Percentiles rank a stretch among this genome's conserved stretches.
These are phyloP conservation scores for Chionographis japonica DNA, from an alignment of 106 monocot genomes.

Conservation along the genomic window DNA sequence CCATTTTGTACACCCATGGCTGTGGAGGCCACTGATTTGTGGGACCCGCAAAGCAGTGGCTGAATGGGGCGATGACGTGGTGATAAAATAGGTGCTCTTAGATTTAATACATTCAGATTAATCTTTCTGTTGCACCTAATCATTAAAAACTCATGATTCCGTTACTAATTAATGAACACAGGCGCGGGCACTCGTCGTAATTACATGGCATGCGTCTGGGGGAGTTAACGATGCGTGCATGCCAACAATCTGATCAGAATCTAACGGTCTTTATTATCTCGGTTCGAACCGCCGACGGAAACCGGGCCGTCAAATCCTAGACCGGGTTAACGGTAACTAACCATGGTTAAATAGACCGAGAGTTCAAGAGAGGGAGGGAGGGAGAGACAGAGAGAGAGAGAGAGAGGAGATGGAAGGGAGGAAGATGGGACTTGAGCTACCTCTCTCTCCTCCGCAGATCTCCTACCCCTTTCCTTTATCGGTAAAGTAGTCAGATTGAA, in stretches of 20 bases:
- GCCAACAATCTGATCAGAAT: not conserved
- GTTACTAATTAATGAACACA: not conserved
- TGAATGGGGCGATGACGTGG: no score
- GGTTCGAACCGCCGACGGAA: not conserved
- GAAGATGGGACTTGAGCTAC: not conserved
- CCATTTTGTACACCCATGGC: no score
- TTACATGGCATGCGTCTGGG: not conserved
- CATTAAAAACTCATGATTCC: conserved; percentile 19
- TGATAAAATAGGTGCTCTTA: no score
- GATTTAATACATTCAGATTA: not conserved
- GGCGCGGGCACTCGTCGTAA: not conserved
- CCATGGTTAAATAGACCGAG: not conserved
- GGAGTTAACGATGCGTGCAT: conserved; percentile 9
- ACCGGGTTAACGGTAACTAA: not conserved
- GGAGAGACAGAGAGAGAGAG: not conserved
- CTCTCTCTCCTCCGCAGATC: no score
- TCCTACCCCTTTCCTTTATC: not conserved
- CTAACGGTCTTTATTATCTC: not conserved
- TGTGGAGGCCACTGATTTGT: no score
- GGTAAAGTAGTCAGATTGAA: not conserved
- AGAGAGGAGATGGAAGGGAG: not conserved
- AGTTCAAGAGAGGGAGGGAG: no score
- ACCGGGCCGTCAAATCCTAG: not conserved
- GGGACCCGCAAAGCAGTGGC: no score
- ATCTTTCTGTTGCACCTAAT: conserved; percentile 3